Evolutionary conservation across 306 rosid genomes (phyloP).

Genomic region (Quercus variabilis): DNA sequence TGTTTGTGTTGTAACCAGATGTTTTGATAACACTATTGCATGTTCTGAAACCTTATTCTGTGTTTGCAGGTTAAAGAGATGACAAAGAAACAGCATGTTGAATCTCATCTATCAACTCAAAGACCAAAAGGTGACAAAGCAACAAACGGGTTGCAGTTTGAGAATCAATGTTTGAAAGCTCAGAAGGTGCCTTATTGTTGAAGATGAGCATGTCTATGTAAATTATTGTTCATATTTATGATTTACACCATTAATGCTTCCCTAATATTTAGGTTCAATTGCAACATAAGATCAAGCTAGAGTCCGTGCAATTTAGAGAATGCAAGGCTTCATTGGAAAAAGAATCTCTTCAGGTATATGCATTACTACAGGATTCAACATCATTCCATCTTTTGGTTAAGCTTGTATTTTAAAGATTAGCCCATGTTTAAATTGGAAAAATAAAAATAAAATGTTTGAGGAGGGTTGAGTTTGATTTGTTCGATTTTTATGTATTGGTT

Average conservation of each 20-base stretch:
- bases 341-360: conserved; percentile 77
- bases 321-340: conserved; percentile 68
- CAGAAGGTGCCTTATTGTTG: conserved; percentile 58
- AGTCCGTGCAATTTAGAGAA: conserved; percentile 69
- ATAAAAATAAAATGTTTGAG: not conserved
- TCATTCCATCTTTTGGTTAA: not conserved
- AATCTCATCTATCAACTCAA: conserved; percentile 71
- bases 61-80: conserved; percentile 60
- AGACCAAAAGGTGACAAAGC: conserved; percentile 60
- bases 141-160: conserved; percentile 52
- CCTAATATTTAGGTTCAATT: conserved; percentile 64
- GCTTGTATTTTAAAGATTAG: not conserved
- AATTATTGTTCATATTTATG: not conserved
- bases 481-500: not conserved
- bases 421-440: not conserved
- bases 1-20: not conserved
- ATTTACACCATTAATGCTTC: not conserved
- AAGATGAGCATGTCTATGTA: not conserved
- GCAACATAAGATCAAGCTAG: conserved; percentile 75
- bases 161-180: conserved; percentile 75
- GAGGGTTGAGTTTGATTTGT: not conserved
- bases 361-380: not conserved
- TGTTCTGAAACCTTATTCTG: not conserved
- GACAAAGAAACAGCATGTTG: conserved; percentile 64
- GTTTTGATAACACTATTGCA: not conserved